Evolutionary conservation across 2,329 filamentous ascomycete species (phyloP), one percentile per base, ranked within the genome.

Genomic region (Colletotrichum sidae): DNA sequence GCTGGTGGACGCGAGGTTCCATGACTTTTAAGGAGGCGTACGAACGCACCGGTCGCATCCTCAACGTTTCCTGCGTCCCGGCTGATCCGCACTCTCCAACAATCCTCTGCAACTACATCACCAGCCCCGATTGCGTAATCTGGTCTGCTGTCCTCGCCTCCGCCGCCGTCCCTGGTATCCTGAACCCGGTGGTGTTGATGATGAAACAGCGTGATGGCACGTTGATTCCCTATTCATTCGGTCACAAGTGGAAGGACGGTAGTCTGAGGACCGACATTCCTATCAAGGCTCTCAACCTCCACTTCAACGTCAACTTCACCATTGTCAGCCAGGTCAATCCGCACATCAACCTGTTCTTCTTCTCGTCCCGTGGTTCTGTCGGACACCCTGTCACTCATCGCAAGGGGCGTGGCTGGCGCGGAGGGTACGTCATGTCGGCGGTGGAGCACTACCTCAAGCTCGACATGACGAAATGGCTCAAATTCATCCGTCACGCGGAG

Each of bases 231-330:
- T 99, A 97, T 78, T 96, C 93, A 0, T 99, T 99, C 74, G 96
- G 96, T 0, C 94, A 98, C 82, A 98, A 98, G 80, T 99, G 96
- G 96, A 99, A 99, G 78, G 96, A 99, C 76, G 96, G 96, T 57
- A 96, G 92, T 70, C 81, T 99, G 59, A 88, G 96, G 42, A 99
- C 96, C 1, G 96, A 99, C 73, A 97, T 99, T 35, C 96, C 96
- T 0, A 88, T 99, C 73, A 96, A 95, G 78, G 92, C 94, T 2
- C 84, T 99, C 55, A 98, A 99, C 76, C 84, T 97, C 1, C 93
- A 98, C 75, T 99, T 99, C 83, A 98, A 98, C 76, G 96, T 98
- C 77, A 97, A 97, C 76, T 99, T 98, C 78, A 95, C 92, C 69
- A 94, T 99, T 69, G 96, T 90, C 71, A 86, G 84, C 70, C 87